Conservation (phyloP, 2,329 filamentous ascomycete species). For the Trichoderma polysporum region DNA sequence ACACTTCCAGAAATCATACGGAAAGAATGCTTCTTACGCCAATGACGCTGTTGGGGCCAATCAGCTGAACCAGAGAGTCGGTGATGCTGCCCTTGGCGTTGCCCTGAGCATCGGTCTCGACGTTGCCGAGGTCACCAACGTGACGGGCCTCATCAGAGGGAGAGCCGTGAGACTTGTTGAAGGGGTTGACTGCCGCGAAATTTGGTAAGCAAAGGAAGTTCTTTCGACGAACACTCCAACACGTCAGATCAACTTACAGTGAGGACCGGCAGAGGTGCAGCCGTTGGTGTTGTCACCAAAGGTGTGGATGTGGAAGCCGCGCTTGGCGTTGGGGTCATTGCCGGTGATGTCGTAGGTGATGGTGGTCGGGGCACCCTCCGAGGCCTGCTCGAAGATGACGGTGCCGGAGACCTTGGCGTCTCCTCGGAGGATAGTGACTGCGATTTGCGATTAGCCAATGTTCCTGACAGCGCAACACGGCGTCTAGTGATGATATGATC, state of each 20-base stretch:
- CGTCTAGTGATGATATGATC: background rate
- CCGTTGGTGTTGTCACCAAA: slow-evolving; percentile 99
- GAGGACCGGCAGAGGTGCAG: slow-evolving; percentile 96
- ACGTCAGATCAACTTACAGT: slow-evolving; percentile 65
- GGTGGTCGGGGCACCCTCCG: slow-evolving; percentile 78
- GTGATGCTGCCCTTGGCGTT: slow-evolving; percentile 77
- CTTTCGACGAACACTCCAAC: no score
- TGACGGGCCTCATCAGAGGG: slow-evolving; percentile 82
- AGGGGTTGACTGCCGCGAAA: slow-evolving; percentile 78
- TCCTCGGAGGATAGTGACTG: slow-evolving; percentile 96
- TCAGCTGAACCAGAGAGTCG: slow-evolving; percentile 90
- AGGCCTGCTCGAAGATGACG: slow-evolving; percentile 90
- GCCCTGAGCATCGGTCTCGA: slow-evolving; percentile 91
- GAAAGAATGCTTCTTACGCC: slow-evolving; percentile 60
- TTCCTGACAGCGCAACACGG: background rate
- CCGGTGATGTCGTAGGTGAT: slow-evolving; percentile 91
- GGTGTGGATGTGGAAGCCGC: slow-evolving; percentile 97
- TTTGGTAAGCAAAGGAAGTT: slow-evolving; percentile 19
- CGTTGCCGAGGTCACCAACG: slow-evolving; percentile 96
- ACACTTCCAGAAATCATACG: background rate
- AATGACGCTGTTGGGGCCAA: slow-evolving; percentile 91
- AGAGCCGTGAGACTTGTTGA: slow-evolving; percentile 87
- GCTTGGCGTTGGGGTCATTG: slow-evolving; percentile 91
- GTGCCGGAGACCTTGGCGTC: slow-evolving; percentile 94
- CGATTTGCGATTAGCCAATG: slow-evolving; percentile 6